Conservation (phyloP, 345 rosid genomes). For the Gossypium mustelinum region DNA sequence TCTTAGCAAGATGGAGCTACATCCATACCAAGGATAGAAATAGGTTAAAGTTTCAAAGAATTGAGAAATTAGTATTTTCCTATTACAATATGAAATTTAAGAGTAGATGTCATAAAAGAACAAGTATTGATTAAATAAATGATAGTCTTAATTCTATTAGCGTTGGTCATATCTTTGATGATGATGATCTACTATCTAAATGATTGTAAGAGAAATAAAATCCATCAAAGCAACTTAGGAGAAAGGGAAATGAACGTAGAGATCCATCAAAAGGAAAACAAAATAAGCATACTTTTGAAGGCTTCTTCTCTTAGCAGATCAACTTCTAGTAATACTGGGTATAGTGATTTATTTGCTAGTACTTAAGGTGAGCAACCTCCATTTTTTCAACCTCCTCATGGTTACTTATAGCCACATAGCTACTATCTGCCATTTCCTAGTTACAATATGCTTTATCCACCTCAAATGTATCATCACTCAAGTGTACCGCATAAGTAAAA, state of each 20-base stretch:
- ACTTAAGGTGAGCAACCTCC: not conserved
- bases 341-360: not conserved
- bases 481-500: too few species aligned
- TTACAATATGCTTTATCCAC: too few species aligned
- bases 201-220: not conserved
- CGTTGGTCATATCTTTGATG: not conserved
- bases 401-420: too few species aligned
- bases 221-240: not conserved
- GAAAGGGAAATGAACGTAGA: not conserved
- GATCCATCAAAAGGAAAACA: not conserved
- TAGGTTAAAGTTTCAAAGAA: not conserved
- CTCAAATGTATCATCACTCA: too few species aligned
- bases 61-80: not conserved
- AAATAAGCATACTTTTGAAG: not conserved
- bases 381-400: not conserved
- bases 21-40: not conserved
- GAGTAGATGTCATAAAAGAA: not conserved
- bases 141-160: not conserved
- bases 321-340: too few species aligned
- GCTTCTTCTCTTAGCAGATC: too few species aligned
- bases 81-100: not conserved
- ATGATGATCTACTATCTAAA: not conserved
- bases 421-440: not conserved
- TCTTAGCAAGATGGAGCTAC: not conserved
- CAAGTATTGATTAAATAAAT: not conserved